Percentiles rank a stretch among this genome's conserved stretches.
Evolutionary conservation across 306 rosid species (phyloP).

Genomic region (Erythrophleum fordii): DNA sequence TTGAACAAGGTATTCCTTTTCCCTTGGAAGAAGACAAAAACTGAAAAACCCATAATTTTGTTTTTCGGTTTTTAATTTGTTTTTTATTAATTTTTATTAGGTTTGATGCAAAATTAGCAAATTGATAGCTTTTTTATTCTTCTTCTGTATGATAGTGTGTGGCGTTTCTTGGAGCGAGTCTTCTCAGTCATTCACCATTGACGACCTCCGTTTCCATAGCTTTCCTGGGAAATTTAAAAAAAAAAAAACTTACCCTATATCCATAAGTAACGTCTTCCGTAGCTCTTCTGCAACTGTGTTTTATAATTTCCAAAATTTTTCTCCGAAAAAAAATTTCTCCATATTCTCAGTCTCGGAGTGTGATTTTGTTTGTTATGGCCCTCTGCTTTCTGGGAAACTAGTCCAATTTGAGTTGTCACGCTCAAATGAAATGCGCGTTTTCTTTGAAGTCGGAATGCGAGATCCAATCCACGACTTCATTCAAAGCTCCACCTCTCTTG

Average conservation of each 20-base stretch:
- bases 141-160: slow-evolving; percentile 26
- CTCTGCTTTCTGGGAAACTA: slow-evolving; percentile 35
- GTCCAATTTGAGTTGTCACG: slow-evolving; percentile 25
- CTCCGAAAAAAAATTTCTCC: not conserved
- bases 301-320: not conserved
- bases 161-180: slow-evolving; percentile 36
- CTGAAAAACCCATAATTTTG: not conserved
- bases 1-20: not conserved
- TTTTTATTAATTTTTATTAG: not conserved
- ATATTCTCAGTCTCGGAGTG: not conserved
- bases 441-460: slow-evolving; percentile 50
- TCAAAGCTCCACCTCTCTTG: slow-evolving; percentile 27
- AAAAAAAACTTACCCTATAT: slow-evolving; percentile 11
- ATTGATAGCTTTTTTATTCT: not conserved
- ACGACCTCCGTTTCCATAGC: slow-evolving; percentile 45
- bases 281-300: not conserved
- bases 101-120: not conserved
- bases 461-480: slow-evolving; percentile 53
- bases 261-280: not conserved
- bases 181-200: slow-evolving; percentile 49
- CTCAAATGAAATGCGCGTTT: slow-evolving; percentile 54
- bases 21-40: not conserved
- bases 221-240: slow-evolving; percentile 60
- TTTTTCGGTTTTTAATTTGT: not conserved
- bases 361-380: not conserved